phyloP scores from a whole-genome alignment of 805 yeast species.

The Myxozyma nipponensis region DNA sequence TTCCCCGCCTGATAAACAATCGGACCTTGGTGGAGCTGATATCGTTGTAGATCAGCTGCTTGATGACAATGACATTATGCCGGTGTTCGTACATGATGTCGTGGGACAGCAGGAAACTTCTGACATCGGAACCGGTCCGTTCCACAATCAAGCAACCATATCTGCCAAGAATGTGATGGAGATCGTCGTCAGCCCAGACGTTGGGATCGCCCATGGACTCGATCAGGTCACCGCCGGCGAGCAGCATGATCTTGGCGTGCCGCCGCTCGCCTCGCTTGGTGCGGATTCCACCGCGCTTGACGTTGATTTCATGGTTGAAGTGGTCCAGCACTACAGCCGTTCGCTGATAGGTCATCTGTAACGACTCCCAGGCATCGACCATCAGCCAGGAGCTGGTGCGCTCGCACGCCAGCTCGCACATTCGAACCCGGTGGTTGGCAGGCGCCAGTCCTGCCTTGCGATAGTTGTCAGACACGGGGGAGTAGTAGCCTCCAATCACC shows the following conservation, averaged over 20 bases:
- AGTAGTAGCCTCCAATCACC: conserved; percentile 92
- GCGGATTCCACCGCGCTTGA: conserved; percentile 79
- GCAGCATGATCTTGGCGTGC: conserved; percentile 90
- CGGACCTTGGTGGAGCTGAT: conserved; percentile 93
- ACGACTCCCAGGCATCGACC: conserved; percentile 99
- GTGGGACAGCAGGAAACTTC: conserved; percentile 85
- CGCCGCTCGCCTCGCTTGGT: conserved; percentile 46
- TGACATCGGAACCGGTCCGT: conserved; percentile 93
- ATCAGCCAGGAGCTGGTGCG: conserved; percentile 94
- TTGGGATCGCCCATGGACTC: conserved; percentile 99
- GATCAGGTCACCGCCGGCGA: conserved; percentile 96
- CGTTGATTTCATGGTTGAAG: conserved; percentile 90
- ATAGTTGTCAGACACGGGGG: conserved; percentile 83
- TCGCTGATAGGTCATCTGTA: conserved; percentile 85
- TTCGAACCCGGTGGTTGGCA: conserved; percentile 83
- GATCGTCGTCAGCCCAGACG: conserved; percentile 95
- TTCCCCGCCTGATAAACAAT: conserved; percentile 84
- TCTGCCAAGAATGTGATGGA: conserved; percentile 90
- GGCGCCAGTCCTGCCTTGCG: conserved; percentile 90
- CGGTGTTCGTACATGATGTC: conserved; percentile 95
- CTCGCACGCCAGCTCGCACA: conserved; percentile 98
- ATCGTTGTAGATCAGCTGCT: conserved; percentile 94
- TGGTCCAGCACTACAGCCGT: conserved; percentile 96
- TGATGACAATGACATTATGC: conserved; percentile 86
- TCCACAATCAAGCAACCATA: conserved; percentile 97